phyloP scores from a whole-genome alignment of 2,329 filamentous ascomycete genomes.

The Fusarium concolor region DNA sequence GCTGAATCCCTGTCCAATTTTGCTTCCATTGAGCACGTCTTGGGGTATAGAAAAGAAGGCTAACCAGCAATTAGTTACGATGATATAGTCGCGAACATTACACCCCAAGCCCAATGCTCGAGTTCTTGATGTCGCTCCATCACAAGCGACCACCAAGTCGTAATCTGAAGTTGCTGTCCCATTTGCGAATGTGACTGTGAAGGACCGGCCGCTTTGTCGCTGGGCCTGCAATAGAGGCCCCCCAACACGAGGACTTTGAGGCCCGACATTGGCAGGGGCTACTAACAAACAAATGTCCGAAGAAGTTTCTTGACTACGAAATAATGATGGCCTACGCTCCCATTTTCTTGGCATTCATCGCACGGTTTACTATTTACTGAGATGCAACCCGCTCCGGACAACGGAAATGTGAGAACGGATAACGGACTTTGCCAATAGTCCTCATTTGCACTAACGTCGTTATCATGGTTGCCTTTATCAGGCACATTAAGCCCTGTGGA shows the following conservation, averaged over 20 bases:
- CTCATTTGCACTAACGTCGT: background rate
- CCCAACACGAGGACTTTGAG: too few species aligned
- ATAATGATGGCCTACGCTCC: accelerated
- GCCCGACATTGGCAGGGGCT: conserved; percentile 28
- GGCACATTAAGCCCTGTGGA: too few species aligned
- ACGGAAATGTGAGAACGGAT: conserved; percentile 6
- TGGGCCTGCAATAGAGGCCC: too few species aligned
- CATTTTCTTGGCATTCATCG: background rate
- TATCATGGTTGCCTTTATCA: background rate
- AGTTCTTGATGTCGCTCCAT: conserved; percentile 17
- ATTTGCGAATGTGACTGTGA: conserved; percentile 15
- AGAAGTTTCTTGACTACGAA: background rate
- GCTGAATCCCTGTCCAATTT: conserved; percentile 52
- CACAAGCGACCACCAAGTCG: conserved; percentile 18
- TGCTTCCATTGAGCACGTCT: conserved; percentile 54
- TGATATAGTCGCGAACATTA: background rate
- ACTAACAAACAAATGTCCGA: background rate
- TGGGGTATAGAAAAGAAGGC: conserved; percentile 56
- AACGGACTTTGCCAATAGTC: conserved; percentile 20
- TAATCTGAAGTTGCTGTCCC: conserved; percentile 10
- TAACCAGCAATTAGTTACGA: conserved; percentile 51
- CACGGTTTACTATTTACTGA: background rate
- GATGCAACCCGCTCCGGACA: background rate
- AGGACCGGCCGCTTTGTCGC: background rate
- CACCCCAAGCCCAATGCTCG: conserved; percentile 12